Evolutionary conservation across 2,329 filamentous ascomycete genomes (phyloP).

Genomic region (Samsoniella hepiali): DNA sequence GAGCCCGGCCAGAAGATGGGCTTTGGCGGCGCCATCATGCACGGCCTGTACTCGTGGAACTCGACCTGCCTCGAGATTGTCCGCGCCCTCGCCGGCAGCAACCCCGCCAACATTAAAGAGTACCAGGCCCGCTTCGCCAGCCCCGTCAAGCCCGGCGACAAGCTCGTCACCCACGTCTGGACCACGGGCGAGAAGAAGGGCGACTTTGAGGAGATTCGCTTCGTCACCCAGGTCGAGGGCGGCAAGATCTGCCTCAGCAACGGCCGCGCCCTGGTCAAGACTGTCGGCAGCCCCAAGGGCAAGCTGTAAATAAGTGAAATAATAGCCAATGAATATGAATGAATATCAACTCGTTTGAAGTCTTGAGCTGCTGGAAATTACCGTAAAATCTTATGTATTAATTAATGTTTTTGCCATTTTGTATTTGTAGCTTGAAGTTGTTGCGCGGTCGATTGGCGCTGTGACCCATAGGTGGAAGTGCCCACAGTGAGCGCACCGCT

Average conservation of each 20-base stretch:
- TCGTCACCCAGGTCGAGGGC: slow-evolving; percentile 71
- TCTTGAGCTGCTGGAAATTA: neutral
- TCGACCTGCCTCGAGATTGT: slow-evolving; percentile 70
- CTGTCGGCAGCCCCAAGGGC: slow-evolving; percentile 52
- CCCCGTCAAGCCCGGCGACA: slow-evolving; percentile 80
- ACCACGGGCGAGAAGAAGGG: slow-evolving; percentile 63
- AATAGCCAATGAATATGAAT: slow-evolving; percentile 8
- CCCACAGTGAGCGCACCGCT: slow-evolving; percentile 4
- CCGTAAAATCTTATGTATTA: neutral
- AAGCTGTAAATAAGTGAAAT: slow-evolving; percentile 52
- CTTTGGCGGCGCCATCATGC: slow-evolving; percentile 84
- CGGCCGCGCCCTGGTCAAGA: slow-evolving; percentile 74
- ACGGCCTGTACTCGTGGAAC: slow-evolving; percentile 88
- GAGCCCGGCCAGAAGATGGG: slow-evolving; percentile 86
- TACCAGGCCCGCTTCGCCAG: slow-evolving; percentile 87
- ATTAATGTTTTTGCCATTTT: neutral
- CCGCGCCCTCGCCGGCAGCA: slow-evolving; percentile 67
- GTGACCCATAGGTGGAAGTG: neutral
- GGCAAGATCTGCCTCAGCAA: slow-evolving; percentile 87
- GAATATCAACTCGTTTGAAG: neutral
- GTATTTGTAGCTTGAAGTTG: neutral
- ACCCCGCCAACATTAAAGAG: slow-evolving; percentile 79
- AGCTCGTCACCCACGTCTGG: slow-evolving; percentile 80
- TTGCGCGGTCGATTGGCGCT: neutral
- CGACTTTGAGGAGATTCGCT: slow-evolving; percentile 77